A percentile compares a stretch with the other conserved stretches of the same genome.
phyloP scores from a whole-genome alignment of 331 rosid genomes.

The Rosa hybrid region DNA sequence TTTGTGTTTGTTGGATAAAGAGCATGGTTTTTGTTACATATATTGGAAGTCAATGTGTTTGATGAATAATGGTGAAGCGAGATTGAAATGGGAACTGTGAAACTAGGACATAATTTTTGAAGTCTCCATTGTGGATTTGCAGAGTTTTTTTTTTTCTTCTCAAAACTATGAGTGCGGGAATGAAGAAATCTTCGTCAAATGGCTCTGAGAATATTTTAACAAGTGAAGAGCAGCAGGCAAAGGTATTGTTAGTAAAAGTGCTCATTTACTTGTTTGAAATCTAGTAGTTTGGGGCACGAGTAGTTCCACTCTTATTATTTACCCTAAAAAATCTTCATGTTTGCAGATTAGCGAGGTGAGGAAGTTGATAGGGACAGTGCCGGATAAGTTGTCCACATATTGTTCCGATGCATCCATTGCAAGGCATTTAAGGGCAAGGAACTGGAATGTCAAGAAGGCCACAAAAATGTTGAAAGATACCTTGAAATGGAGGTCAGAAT shows the following conservation, averaged over 20 bases:
- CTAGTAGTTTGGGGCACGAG: neutral
- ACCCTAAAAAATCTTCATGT: constrained; percentile 19
- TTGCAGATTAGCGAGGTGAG: constrained; percentile 75
- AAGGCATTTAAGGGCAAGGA: constrained; percentile 74
- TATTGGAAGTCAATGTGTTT: constrained; percentile 22
- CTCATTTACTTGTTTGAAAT: constrained; percentile 5
- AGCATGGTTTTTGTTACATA: neutral
- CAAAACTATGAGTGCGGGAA: constrained; percentile 52
- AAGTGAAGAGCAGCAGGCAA: constrained; percentile 62
- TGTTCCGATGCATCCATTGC: constrained; percentile 79
- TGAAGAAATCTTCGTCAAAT: constrained; percentile 51
- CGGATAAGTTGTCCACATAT: constrained; percentile 61
- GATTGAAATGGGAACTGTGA: neutral
- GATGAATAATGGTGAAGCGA: constrained; percentile 14
- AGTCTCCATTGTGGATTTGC: constrained; percentile 31
- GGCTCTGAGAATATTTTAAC: constrained; percentile 41
- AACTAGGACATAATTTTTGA: constrained; percentile 28
- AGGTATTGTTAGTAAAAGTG: constrained; percentile 45
- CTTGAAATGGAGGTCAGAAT: constrained; percentile 74
- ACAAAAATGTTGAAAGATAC: constrained; percentile 74
- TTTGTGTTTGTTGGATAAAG: neutral
- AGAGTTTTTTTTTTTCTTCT: constrained; percentile 22
- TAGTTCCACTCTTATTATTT: constrained; percentile 10
- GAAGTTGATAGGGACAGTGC: constrained; percentile 60
- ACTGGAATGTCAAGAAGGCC: constrained; percentile 93